Evolutionary conservation across 2,329 filamentous ascomycete species (phyloP), one percentile per base, ranked within the genome.

Genomic region (Ceratocystiopsis sp.): DNA sequence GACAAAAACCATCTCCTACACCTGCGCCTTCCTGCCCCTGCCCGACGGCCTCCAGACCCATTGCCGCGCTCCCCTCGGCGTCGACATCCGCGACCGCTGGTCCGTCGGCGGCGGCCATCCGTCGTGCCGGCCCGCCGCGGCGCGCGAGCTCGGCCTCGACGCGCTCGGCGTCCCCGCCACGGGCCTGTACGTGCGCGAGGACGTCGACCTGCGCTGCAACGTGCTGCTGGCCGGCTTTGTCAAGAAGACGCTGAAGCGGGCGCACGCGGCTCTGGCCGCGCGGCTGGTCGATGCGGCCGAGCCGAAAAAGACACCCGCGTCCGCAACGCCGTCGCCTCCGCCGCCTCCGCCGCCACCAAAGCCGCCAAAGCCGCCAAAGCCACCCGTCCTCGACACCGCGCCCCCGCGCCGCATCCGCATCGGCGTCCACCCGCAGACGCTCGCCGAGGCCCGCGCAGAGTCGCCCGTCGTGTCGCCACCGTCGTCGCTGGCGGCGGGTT

Each of bases 171-270:
- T 69, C 0, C 84, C 84, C 0, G 59, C 68, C 18, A 64, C 73
- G 36, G 85, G 84, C 0, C 63, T 93, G 13, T 93, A 86, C 55
- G 64, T 93, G 37, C 70, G 81, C n/a, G 85, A 93, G 64, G 85
- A 93, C 50, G 78, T 91, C 40, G 79, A 85, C 49, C 77, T 93
- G 67, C 72, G 72, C 45, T 93, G 84, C 63, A 89, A 86, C 53
- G 64, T 85, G 45, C 64, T 91, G 48, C 72, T 91, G 64, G 69
- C 77, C 0, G 62, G 64, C 9, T 93, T 93, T 54, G 81, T 93
- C 46, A 87, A 83, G 66, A 82, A 77, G 61, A 91, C 83, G 14
- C 68, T 93, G 38, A 82, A 82, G 53, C 83, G 81, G 54, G 74
- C 82, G 0, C 84, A 93, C 53, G 69, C 66, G 11, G 65, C 71